phyloP scores from a whole-genome alignment of 345 rosid species.

The Pistacia integerrima region DNA sequence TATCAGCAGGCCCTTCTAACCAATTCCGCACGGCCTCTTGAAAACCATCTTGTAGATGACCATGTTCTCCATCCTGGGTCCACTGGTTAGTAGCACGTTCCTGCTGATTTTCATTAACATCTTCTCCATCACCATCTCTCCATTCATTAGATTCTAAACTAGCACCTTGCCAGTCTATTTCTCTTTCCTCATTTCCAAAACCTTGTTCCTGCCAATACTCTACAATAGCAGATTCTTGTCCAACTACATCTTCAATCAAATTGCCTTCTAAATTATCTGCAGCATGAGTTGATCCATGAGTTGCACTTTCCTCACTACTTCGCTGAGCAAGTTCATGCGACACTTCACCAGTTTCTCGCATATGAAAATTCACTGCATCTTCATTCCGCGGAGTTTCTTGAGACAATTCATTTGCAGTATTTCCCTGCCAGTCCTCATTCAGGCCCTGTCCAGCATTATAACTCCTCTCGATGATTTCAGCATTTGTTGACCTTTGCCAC shows the following conservation, averaged over 20 bases:
- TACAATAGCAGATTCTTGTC: conserved; percentile 33
- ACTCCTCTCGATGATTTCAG: conserved; percentile 37
- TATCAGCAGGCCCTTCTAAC: conserved; percentile 58
- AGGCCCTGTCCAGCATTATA: conserved; percentile 34
- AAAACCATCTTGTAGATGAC: conserved; percentile 41
- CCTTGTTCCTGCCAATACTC: conserved; percentile 40
- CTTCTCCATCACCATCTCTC: conserved; percentile 43
- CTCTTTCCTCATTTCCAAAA: conserved; percentile 45
- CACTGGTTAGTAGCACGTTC: conserved; percentile 45
- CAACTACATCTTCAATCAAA: conserved; percentile 30
- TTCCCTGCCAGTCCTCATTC: conserved; percentile 31
- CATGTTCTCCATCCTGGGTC: conserved; percentile 42
- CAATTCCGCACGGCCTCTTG: conserved; percentile 60
- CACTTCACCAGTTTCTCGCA: conserved; percentile 26
- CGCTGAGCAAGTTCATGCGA: conserved; percentile 33
- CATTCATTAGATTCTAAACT: conserved; percentile 41
- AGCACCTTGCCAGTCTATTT: conserved; percentile 40
- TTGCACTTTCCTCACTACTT: conserved; percentile 30
- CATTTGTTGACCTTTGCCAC: conserved; percentile 29
- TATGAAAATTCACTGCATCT: conserved; percentile 19
- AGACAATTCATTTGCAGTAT: conserved; percentile 29
- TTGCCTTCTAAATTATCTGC: conserved; percentile 35
- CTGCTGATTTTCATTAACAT: conserved; percentile 31
- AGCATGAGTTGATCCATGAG: conserved; percentile 21
- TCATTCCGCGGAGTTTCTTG: conserved; percentile 31